Percentiles rank a stretch among this genome's conserved stretches.
These are phyloP conservation scores for Pseudomonodictys pantanalensis DNA, from an alignment of 495 filamentous ascomycete genomes.

Conservation along the genomic window DNA sequence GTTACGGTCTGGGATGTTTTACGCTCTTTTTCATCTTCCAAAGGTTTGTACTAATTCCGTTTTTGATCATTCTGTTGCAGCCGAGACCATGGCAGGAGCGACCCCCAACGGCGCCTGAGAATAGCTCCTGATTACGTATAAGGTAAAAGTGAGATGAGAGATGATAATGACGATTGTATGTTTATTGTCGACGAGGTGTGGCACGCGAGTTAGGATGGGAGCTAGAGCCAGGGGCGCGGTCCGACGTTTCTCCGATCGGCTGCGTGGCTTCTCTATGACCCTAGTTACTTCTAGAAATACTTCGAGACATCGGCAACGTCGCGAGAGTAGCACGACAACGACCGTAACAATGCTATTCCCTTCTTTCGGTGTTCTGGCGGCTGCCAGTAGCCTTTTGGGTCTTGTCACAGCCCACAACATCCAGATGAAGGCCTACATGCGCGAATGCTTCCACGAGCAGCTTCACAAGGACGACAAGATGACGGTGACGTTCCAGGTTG, in stretches of 20 bases:
- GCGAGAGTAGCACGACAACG: slow-evolving; percentile 5
- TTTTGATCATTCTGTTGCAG: too few relatives aligned
- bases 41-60: too few relatives aligned
- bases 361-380: slow-evolving; percentile 58
- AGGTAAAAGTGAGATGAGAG: too few relatives aligned
- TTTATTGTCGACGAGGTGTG: too few relatives aligned
- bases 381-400: slow-evolving; percentile 51
- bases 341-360: slow-evolving; percentile 34
- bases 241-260: slow-evolving; percentile 9
- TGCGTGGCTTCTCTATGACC: slow-evolving; percentile 25
- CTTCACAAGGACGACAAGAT: slow-evolving; percentile 94
- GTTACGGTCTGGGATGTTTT: too few relatives aligned
- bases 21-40: too few relatives aligned
- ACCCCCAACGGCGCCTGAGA: too few relatives aligned
- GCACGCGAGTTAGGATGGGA: not conserved
- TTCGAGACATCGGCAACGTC: not conserved
- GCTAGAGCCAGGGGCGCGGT: not conserved
- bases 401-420: slow-evolving; percentile 83
- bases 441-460: slow-evolving; percentile 95
- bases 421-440: slow-evolving; percentile 81
- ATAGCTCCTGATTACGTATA: too few relatives aligned
- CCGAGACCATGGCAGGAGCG: too few relatives aligned
- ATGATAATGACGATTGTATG: not conserved
- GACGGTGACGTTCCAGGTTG: slow-evolving; percentile 98
- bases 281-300: slow-evolving; percentile 2